Evolutionary conservation across 2,329 filamentous ascomycete genomes (phyloP).

Genomic region (Xylaria sp.): DNA sequence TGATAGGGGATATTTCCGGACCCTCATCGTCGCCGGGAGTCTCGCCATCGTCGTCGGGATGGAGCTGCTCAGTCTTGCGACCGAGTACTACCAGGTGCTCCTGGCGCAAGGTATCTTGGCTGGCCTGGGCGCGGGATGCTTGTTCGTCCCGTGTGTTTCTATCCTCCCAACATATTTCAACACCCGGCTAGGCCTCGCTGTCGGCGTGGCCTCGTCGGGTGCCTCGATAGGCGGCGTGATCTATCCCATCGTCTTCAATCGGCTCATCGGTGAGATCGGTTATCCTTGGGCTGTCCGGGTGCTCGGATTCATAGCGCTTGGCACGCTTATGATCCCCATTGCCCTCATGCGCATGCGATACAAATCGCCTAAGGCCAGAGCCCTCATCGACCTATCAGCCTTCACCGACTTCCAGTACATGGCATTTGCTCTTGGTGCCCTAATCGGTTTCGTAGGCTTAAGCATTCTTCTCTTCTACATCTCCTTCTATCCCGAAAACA

Average conservation of each 20-base stretch:
- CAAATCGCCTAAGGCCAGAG: slow-evolving; percentile 42
- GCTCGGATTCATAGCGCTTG: slow-evolving; percentile 40
- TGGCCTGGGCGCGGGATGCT: slow-evolving; percentile 43
- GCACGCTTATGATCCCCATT: slow-evolving; percentile 32
- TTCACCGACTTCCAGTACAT: slow-evolving; percentile 48
- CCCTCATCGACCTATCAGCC: slow-evolving; percentile 45
- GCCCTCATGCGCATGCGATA: slow-evolving; percentile 43
- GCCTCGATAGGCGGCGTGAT: slow-evolving; percentile 40
- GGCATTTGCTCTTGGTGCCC: slow-evolving; percentile 40
- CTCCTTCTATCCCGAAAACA: slow-evolving; percentile 38
- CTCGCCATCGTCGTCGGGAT: slow-evolving; percentile 46
- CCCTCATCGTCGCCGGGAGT: slow-evolving; percentile 20
- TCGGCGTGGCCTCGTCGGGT: neutral
- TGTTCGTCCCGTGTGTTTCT: neutral
- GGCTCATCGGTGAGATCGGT: slow-evolving; percentile 32
- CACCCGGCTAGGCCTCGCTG: neutral
- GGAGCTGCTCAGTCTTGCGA: slow-evolving; percentile 48
- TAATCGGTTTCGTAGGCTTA: slow-evolving; percentile 49
- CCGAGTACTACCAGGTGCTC: slow-evolving; percentile 45
- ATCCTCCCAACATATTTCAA: neutral
- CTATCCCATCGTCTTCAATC: slow-evolving; percentile 39
- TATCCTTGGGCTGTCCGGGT: slow-evolving; percentile 39
- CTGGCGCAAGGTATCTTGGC: slow-evolving; percentile 4
- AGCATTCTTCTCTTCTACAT: slow-evolving; percentile 49
- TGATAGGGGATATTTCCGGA: slow-evolving; percentile 5